Percentiles rank a stretch among this genome's conserved stretches.
Conservation (phyloP, 192 early-diverging fungal species). For the Pecoramyces ruminantium region DNA sequence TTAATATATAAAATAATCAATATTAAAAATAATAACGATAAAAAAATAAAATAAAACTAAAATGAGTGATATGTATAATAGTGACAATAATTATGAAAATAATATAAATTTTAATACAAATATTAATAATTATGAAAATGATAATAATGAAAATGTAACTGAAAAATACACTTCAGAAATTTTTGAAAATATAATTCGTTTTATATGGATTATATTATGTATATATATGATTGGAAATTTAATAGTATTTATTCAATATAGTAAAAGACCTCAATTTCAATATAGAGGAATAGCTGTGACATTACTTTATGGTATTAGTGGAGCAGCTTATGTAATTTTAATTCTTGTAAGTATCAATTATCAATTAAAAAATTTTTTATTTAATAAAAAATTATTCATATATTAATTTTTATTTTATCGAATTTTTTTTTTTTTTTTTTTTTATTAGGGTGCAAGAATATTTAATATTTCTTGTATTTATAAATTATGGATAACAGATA, state of each 20-base stretch:
- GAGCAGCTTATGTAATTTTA: background rate
- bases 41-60: too few relatives aligned
- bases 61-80: too few relatives aligned
- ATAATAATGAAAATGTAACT: too few relatives aligned
- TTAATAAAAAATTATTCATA: too few relatives aligned
- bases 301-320: background rate
- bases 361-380: too few relatives aligned
- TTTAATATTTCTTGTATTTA: background rate
- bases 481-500: background rate
- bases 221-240: background rate
- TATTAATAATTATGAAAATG: too few relatives aligned
- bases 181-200: background rate
- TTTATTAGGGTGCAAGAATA: background rate
- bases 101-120: too few relatives aligned
- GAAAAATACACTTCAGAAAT: background rate
- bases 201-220: background rate
- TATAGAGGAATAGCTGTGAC: background rate
- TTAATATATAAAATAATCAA: too few relatives aligned
- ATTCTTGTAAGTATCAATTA: background rate
- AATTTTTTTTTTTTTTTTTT: too few relatives aligned
- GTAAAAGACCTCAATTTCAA: background rate
- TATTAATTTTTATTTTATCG: too few relatives aligned
- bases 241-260: background rate
- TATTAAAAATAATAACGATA: too few relatives aligned
- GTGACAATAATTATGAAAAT: too few relatives aligned